Conservation (phyloP, 768 basidiomycete genomes). For the Auricularia heimuer region DNA sequence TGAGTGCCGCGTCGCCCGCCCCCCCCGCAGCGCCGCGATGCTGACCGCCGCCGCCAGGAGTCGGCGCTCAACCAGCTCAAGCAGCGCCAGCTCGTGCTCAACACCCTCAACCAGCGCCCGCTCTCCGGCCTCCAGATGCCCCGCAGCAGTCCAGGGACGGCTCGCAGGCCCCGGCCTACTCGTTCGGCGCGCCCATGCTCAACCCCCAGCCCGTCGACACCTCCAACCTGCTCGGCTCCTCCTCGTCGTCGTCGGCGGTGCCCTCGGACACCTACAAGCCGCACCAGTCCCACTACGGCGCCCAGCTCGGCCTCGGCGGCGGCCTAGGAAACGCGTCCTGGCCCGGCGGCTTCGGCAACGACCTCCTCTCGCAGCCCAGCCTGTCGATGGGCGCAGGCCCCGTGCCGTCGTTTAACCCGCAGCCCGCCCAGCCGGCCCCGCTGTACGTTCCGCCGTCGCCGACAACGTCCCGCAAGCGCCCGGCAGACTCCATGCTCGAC, state of each 20-base stretch:
- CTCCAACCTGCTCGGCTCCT: background rate
- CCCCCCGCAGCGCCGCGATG: background rate
- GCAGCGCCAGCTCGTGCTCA: background rate
- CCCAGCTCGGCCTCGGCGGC: background rate
- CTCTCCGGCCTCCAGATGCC: background rate
- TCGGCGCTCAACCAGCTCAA: background rate
- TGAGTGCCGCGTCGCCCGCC: no score
- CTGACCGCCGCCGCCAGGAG: background rate
- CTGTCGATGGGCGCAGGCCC: background rate
- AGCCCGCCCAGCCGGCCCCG: background rate
- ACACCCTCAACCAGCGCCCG: background rate
- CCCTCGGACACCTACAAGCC: background rate
- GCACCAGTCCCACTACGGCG: background rate
- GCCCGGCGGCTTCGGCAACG: background rate
- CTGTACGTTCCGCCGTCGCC: background rate
- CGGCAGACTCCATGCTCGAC: background rate
- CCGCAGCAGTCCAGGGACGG: background rate
- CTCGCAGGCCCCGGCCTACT: background rate
- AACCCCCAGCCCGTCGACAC: background rate
- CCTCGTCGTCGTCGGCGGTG: background rate
- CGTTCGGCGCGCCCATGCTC: background rate
- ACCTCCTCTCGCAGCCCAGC: background rate
- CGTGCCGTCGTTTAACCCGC: background rate
- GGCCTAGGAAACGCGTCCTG: background rate
- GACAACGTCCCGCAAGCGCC: background rate